Evolutionary conservation across 2,329 filamentous ascomycete genomes (phyloP).

Genomic region (Apiospora hydei): DNA sequence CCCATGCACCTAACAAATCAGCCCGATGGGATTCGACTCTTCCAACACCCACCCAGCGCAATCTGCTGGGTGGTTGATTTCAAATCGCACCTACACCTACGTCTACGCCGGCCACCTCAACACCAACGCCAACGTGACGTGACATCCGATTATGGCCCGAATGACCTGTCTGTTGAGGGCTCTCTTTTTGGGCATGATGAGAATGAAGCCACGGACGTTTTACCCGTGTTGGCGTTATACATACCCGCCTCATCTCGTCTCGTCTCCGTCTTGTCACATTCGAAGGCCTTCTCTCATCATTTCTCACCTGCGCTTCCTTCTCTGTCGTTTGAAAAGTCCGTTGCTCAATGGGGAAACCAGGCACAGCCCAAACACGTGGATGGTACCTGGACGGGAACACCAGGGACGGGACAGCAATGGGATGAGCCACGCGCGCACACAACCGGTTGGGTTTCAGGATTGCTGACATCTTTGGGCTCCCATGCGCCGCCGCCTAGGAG

Average conservation of each 20-base stretch:
- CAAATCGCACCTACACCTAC: neutral
- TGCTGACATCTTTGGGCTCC: constrained; percentile 8
- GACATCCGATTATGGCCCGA: neutral
- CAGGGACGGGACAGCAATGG: neutral
- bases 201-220: neutral
- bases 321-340: neutral
- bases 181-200: neutral
- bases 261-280: constrained; percentile 4
- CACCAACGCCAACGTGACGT: neutral
- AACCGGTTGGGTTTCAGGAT: constrained; percentile 1
- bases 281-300: neutral
- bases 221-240: constrained; percentile 4
- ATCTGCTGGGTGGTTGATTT: neutral
- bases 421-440: constrained; percentile 2
- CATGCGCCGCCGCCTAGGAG: constrained; percentile 7
- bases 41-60: neutral
- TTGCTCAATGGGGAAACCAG: constrained; percentile 9
- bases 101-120: neutral
- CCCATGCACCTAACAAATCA: neutral
- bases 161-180: neutral
- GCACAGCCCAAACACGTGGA: constrained; percentile 16
- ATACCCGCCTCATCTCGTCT: constrained; percentile 10
- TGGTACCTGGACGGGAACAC: neutral
- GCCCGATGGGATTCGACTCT: neutral
- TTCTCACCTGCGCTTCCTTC: neutral